phyloP scores from a whole-genome alignment of 768 basidiomycete species.

The Mrakia hoshinonis region DNA sequence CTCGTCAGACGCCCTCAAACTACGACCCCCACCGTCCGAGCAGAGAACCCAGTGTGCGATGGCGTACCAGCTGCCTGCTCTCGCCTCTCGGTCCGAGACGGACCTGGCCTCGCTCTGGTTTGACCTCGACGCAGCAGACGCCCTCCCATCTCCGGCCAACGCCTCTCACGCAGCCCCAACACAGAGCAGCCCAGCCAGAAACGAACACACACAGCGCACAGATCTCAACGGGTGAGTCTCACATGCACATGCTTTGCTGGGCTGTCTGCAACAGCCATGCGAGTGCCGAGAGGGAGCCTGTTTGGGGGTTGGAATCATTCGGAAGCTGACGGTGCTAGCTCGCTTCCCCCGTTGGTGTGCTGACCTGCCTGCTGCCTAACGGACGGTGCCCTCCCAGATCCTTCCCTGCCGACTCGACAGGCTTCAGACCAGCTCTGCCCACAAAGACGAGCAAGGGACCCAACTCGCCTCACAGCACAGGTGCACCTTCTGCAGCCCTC shows the following conservation, averaged over 20 bases:
- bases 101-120: constrained; percentile 5
- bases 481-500: background rate
- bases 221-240: background rate
- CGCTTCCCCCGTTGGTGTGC: background rate
- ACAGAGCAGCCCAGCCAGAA: background rate
- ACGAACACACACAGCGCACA: background rate
- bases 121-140: background rate
- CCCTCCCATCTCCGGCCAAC: background rate
- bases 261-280: too few relatives aligned
- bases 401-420: background rate
- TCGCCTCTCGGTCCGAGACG: background rate
- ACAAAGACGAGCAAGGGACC: background rate
- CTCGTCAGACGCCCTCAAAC: background rate
- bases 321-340: background rate
- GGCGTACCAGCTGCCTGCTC: background rate
- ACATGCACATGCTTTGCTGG: background rate
- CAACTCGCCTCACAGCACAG: background rate
- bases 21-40: background rate
- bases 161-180: background rate
- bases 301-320: too few relatives aligned
- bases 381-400: background rate
- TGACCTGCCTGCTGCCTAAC: background rate
- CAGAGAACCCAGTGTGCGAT: background rate
- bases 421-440: background rate
- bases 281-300: too few relatives aligned